Base-by-base conservation (phyloP, 306 rosid genomes). In the Trichosanthes truncata region DNA sequence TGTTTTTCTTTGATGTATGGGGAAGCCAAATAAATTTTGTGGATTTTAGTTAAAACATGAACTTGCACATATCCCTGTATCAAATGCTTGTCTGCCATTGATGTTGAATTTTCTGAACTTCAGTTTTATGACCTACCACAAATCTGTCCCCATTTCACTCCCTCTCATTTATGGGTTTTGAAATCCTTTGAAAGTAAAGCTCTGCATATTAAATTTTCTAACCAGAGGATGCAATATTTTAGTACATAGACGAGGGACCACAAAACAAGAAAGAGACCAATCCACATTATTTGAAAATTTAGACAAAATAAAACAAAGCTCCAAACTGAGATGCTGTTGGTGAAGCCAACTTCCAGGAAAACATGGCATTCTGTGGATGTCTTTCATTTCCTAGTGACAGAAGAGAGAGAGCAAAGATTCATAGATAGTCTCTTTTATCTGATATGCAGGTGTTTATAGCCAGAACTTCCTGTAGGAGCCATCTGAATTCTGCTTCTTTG, bases 321-420 rank as follows among this genome's bases (percentile, higher is more conserved):
- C 11, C 33, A 56, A 36, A 76, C 43, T 63, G 71, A 63, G 71
- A 33, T 60, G 67, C 17, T 20, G 61, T 15, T 63, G 71, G 69
- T 62, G 40, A 62, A 33, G 41, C 43, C 71, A 35, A 65, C 55
- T 69, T 23, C 35, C 43, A 69, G 53, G n/a, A 4, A 43, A 69
- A n/a, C 35, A 43, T 69, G n/a, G 55, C 55, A 69, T 43, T 68
- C 12, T 68, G 3, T 36, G 74, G 15, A 67, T 36, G 49, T 36
- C 49, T 67, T 35, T 67, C 25, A 36, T 35, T 67, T 67, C 18
- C 46, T 43, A 82, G 75, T 91, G 97, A 93, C 97, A 91, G 91
- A 90, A 91, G 96, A 91, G 90, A 91, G 91, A 29, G 91, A 91
- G 91, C 93, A 52, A 53, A 73, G 73, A 71, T 76, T 20, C 53